phyloP scores from a whole-genome alignment of 805 yeast species.

The Metschnikowia reukaufii region DNA sequence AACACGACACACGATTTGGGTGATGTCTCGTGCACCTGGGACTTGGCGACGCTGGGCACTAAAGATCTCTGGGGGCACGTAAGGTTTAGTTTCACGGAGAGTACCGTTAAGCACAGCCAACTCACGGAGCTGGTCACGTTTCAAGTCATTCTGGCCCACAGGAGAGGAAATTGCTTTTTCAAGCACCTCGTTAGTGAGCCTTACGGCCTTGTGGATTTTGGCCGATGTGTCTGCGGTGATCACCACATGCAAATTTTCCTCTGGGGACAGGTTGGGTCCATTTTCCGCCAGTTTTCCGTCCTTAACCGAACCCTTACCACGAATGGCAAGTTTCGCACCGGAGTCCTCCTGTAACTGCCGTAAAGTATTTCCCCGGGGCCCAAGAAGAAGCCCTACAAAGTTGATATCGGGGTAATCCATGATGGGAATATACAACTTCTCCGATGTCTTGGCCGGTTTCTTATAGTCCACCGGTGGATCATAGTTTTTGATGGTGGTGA shows the following conservation, averaged over 20 bases:
- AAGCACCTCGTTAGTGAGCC: slow-evolving; percentile 70
- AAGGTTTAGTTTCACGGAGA: slow-evolving; percentile 73
- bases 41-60: slow-evolving; percentile 27
- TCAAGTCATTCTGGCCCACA: slow-evolving; percentile 88
- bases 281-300: slow-evolving; percentile 62
- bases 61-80: slow-evolving; percentile 39
- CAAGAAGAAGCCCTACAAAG: slow-evolving; percentile 85
- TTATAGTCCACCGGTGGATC: slow-evolving; percentile 79
- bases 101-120: slow-evolving; percentile 95
- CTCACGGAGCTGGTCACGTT: slow-evolving; percentile 86
- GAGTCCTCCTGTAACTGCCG: slow-evolving; percentile 77
- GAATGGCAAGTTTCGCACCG: slow-evolving; percentile 85
- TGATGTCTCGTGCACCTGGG: slow-evolving; percentile 48
- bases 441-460: slow-evolving; percentile 65
- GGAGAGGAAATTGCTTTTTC: slow-evolving; percentile 86
- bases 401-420: slow-evolving; percentile 88
- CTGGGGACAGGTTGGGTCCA: slow-evolving; percentile 19
- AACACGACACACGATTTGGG: slow-evolving; percentile 61
- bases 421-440: slow-evolving; percentile 82
- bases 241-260: slow-evolving; percentile 84
- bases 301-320: slow-evolving; percentile 96
- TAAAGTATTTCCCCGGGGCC: slow-evolving; percentile 94
- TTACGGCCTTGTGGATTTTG: slow-evolving; percentile 71
- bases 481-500: slow-evolving; percentile 70
- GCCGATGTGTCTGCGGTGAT: slow-evolving; percentile 81